These are phyloP conservation scores for Paralagenidium karlingii DNA, from an alignment of 352 stramenopile species.

Conservation along the genomic window DNA sequence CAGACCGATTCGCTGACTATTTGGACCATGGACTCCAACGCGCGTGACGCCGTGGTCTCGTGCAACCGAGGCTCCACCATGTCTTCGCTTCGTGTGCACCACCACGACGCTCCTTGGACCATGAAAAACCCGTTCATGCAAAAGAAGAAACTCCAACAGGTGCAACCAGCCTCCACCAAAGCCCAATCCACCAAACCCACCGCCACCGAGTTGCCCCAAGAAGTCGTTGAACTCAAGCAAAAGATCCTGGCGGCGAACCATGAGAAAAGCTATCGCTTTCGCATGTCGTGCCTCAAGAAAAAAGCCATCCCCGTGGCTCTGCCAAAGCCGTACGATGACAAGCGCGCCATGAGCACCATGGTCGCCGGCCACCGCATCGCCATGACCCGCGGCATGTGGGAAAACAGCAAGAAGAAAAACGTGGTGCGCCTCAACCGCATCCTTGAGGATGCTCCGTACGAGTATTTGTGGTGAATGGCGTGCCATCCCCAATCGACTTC, in stretches of 20 bases:
- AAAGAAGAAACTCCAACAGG: no score
- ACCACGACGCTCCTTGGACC: no score
- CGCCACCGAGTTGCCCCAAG: slow-evolving; percentile 9
- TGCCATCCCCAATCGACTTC: no score
- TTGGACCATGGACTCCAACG: no score
- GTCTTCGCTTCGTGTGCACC: no score
- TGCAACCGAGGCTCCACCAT: no score
- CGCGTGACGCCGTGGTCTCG: no score
- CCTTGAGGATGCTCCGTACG: slow-evolving; percentile 30
- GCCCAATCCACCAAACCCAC: no score
- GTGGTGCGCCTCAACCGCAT: slow-evolving; percentile 28
- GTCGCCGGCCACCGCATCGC: slow-evolving; percentile 32
- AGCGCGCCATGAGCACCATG: slow-evolving; percentile 15
- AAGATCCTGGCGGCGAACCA: slow-evolving; percentile 28
- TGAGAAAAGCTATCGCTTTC: slow-evolving; percentile 31
- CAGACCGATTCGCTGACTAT: no score
- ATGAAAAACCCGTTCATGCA: no score
- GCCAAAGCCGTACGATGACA: slow-evolving; percentile 18
- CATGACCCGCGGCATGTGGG: slow-evolving; percentile 32
- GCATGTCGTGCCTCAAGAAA: slow-evolving; percentile 32
- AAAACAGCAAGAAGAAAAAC: slow-evolving; percentile 23
- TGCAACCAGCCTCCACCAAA: no score
- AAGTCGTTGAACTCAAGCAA: slow-evolving; percentile 29
- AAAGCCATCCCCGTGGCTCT: slow-evolving; percentile 30
- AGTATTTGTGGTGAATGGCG: no score